A percentile compares a stretch with the other conserved stretches of the same genome.
Conservation (phyloP, 352 stramenopile genomes). For the Pythium oligandrum region DNA sequence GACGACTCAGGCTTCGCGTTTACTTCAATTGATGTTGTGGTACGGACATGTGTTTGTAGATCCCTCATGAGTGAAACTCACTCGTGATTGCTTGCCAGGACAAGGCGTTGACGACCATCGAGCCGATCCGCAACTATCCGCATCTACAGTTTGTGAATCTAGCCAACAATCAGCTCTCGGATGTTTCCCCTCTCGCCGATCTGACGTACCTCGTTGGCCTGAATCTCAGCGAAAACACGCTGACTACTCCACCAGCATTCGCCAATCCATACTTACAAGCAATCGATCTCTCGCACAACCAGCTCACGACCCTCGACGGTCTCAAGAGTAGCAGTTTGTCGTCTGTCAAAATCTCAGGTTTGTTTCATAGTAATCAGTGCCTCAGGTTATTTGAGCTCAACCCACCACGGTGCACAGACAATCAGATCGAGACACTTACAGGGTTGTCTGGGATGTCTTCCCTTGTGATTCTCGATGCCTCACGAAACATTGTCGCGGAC, state of each 20-base stretch:
- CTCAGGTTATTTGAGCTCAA: neutral
- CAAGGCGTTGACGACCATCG: conserved; percentile 48
- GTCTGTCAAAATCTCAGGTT: conserved; percentile 63
- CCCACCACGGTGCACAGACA: conserved; percentile 17
- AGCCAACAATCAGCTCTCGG: conserved; percentile 56
- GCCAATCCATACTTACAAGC: conserved; percentile 63
- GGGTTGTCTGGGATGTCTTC: conserved; percentile 41
- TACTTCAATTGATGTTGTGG: conserved; percentile 61
- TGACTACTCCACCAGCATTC: conserved; percentile 29
- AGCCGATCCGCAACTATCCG: conserved; percentile 51
- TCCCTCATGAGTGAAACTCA: too few relatives aligned
- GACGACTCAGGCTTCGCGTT: conserved; percentile 78
- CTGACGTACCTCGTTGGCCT: conserved; percentile 55
- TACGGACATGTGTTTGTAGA: too few relatives aligned
- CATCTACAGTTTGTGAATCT: conserved; percentile 74
- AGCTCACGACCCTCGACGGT: conserved; percentile 49
- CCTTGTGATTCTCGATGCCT: conserved; percentile 50
- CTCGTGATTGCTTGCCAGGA: conserved; percentile 16
- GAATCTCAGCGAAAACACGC: conserved; percentile 54
- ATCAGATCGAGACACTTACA: conserved; percentile 40
- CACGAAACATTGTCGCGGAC: conserved; percentile 45
- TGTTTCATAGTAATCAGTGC: neutral
- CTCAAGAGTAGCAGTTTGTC: conserved; percentile 42
- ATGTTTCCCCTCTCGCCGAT: conserved; percentile 40
- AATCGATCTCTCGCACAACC: conserved; percentile 65